Evolutionary conservation across 192 early-diverging fungal species (phyloP).

Genomic region (Anaeromyces robustus): DNA sequence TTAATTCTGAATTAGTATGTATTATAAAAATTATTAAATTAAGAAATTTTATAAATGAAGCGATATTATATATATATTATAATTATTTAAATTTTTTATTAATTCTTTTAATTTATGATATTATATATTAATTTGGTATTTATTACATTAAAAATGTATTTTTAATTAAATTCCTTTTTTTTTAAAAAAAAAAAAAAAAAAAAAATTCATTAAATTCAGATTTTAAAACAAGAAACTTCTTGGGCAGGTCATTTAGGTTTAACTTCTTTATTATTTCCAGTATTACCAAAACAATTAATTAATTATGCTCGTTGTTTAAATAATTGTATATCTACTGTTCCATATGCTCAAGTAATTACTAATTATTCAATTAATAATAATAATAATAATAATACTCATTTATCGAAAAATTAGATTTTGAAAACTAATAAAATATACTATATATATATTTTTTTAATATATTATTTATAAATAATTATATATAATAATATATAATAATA

Average conservation of each 20-base stretch:
- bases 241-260: conserved; percentile 60
- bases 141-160: no score
- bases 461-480: not conserved
- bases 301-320: conserved; percentile 42
- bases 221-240: conserved; percentile 27
- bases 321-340: conserved; percentile 9
- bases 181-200: no score
- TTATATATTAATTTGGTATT: no score
- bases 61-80: no score
- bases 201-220: not conserved
- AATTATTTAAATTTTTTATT: no score
- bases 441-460: not conserved
- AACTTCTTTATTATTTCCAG: conserved; percentile 31
- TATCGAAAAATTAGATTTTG: no score
- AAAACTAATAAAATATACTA: no score
- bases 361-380: conserved; percentile 1
- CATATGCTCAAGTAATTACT: conserved; percentile 22
- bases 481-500: no score
- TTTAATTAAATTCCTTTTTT: no score
- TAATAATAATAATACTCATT: no score
- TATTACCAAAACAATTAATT: conserved; percentile 12
- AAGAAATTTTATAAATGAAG: no score
- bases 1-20: conserved; percentile 37
- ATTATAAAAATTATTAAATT: not conserved
- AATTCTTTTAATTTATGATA: no score